Conservation (phyloP, 139 green algal genomes). For the Nannochloris sp. region DNA sequence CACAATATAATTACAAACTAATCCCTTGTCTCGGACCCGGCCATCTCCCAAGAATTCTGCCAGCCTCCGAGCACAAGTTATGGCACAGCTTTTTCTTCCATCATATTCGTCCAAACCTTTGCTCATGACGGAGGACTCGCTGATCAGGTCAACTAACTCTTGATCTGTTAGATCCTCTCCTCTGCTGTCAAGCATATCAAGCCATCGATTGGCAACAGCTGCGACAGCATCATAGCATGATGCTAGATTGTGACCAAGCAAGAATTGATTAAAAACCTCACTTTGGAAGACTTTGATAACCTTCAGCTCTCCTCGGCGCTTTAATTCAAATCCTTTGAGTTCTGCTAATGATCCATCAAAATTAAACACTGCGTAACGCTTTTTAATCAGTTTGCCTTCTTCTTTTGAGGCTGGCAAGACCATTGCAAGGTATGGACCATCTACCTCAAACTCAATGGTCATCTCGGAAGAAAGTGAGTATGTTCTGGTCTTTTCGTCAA, state of each 20-base stretch:
- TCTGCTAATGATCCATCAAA: constrained; percentile 85
- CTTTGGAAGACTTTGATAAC: constrained; percentile 93
- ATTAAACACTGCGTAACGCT: constrained; percentile 97
- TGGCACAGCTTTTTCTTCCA: constrained; percentile 82
- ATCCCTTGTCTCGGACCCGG: constrained; percentile 87
- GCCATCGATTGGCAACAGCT: constrained; percentile 87
- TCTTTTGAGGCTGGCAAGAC: constrained; percentile 91
- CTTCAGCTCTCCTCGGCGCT: constrained; percentile 96
- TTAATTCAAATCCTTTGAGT: constrained; percentile 95
- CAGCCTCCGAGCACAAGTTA: constrained; percentile 81
- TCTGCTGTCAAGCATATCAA: constrained; percentile 93
- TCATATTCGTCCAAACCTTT: constrained; percentile 92
- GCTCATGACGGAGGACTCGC: constrained; percentile 87
- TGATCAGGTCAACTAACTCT: constrained; percentile 90
- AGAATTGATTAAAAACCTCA: constrained; percentile 92
- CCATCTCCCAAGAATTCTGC: constrained; percentile 85
- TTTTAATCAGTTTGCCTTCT: constrained; percentile 98
- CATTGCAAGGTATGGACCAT: constrained; percentile 90
- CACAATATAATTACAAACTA: constrained; percentile 58
- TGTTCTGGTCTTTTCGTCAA: constrained; percentile 39
- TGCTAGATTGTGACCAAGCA: constrained; percentile 69
- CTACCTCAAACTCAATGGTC: constrained; percentile 97
- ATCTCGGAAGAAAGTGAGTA: constrained; percentile 80
- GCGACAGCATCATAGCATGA: constrained; percentile 89
- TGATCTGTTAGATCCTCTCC: constrained; percentile 75